Percentiles rank a stretch among this genome's conserved stretches.
These are phyloP conservation scores for Podospora conica DNA, from an alignment of 495 filamentous ascomycete genomes.

Conservation along the genomic window DNA sequence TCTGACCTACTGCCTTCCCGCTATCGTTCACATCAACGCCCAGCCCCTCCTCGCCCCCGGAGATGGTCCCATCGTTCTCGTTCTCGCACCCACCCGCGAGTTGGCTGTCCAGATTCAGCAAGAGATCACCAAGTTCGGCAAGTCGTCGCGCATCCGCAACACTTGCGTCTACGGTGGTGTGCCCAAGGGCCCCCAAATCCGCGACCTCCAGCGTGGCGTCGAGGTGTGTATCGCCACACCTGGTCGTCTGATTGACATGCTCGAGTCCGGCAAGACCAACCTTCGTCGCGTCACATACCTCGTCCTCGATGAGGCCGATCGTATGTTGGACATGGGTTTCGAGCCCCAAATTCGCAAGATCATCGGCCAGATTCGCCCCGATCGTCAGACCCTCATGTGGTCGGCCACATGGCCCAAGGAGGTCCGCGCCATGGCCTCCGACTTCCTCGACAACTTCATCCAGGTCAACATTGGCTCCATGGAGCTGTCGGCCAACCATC, in stretches of 20 bases:
- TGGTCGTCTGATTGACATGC: slow-evolving; percentile 96
- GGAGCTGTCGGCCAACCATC: slow-evolving; percentile 95
- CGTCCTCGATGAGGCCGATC: slow-evolving; percentile 85
- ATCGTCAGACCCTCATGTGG: slow-evolving; percentile 99
- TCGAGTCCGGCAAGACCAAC: slow-evolving; percentile 96
- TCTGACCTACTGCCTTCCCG: slow-evolving; percentile 93
- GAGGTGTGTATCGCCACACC: slow-evolving; percentile 95
- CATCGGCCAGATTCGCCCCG: slow-evolving; percentile 92
- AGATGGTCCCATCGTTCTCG: slow-evolving; percentile 93
- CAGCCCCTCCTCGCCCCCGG: slow-evolving; percentile 96
- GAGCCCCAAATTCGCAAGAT: slow-evolving; percentile 92
- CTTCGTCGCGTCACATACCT: slow-evolving; percentile 93
- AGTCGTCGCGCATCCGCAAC: slow-evolving; percentile 96
- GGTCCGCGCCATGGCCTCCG: slow-evolving; percentile 87
- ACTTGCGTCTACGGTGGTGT: slow-evolving; percentile 99
- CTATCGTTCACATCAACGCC: slow-evolving; percentile 98
- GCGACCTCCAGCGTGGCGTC: slow-evolving; percentile 81
- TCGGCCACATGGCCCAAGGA: slow-evolving; percentile 99
- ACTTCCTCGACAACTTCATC: slow-evolving; percentile 94
- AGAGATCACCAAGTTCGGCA: slow-evolving; percentile 91
- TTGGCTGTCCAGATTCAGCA: slow-evolving; percentile 97
- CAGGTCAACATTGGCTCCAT: slow-evolving; percentile 98
- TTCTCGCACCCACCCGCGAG: slow-evolving; percentile 93
- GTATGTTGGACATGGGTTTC: slow-evolving; percentile 90
- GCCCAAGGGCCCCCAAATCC: slow-evolving; percentile 91